A percentile compares a stretch with the other conserved stretches of the same genome.
Conservation (phyloP, 768 basidiomycete genomes). For the Terana coerulea region DNA sequence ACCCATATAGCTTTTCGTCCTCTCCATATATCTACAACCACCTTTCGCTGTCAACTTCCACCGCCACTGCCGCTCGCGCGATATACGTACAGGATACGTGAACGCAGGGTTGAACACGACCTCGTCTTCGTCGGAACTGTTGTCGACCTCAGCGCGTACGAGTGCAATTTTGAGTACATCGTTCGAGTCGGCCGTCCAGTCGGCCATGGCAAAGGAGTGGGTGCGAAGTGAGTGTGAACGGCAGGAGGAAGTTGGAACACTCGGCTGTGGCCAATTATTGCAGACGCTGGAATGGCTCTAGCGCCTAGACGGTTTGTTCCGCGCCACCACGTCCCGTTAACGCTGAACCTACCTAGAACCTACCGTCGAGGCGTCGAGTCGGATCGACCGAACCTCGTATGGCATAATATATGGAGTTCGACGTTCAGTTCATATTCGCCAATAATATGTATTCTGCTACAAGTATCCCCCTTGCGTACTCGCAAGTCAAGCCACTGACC, state of each 20-base stretch:
- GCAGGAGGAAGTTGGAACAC: background rate
- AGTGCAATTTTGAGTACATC: constrained; percentile 54
- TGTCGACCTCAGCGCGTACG: constrained; percentile 69
- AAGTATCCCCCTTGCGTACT: too few species aligned
- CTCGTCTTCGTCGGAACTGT: constrained; percentile 49
- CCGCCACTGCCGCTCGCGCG: background rate
- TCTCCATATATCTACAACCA: constrained; percentile 81
- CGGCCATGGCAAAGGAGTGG: constrained; percentile 23
- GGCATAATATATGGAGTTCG: too few species aligned
- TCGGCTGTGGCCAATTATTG: too few species aligned
- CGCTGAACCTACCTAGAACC: too few species aligned
- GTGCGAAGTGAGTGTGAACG: constrained; percentile 26
- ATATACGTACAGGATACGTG: constrained; percentile 79
- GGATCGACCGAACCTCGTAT: too few species aligned
- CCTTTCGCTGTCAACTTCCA: background rate
- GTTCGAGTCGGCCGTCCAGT: constrained; percentile 81
- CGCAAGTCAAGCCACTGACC: too few species aligned
- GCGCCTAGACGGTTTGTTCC: too few species aligned
- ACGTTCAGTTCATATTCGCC: too few species aligned
- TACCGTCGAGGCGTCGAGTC: too few species aligned
- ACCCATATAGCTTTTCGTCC: constrained; percentile 95
- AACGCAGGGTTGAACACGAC: constrained; percentile 81
- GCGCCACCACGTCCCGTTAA: too few species aligned
- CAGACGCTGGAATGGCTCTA: too few species aligned
- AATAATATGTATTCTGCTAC: too few species aligned